Evolutionary conservation across 352 stramenopile species (phyloP), one percentile per base, ranked within the genome.

Genomic region (Pythium phragmiticola): DNA sequence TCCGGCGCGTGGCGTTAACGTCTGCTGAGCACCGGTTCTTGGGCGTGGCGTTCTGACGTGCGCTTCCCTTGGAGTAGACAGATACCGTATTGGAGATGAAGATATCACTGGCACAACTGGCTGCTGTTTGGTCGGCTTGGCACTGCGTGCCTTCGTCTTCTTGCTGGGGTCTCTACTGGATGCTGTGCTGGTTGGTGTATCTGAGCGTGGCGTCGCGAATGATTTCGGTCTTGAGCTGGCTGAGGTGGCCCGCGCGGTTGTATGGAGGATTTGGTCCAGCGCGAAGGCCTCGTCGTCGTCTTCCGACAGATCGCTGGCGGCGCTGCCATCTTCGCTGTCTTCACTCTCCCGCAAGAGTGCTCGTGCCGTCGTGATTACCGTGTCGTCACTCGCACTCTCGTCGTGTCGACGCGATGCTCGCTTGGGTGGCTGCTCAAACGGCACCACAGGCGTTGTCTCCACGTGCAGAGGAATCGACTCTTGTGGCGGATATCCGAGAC

Each of bases 11-110:
- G 55, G 43, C 17, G 55, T 54, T 3, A 17, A 37, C 7, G 11
- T 46, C 12, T 45, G 21, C 5, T 37, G 43, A 23, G 30, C 5
- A 2, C 11, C 13, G 3, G 42, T 46, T 19, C 36, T 45, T 0
- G 42, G 55, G 7, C 43, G 55, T 23, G 16, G 17, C 11, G 36
- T 21, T 34, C 50, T 53, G 11, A 26, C 16, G 17, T 26, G 36
- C 17, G 41, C 8, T 2, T 23, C 23, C 9, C 23, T 2, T 21
- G 59, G 54, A 1, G 55, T 50, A 0, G 57, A 48, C 16, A 70
- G 43, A 48, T 70, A 70, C 13, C 57, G 64, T 9, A 66, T 23
- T 21, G 64, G 66, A 7, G 51, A 51, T 8, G 53, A 33, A n/a
- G 64, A 65, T 12, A 70, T 14, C 4, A 21, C 33, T 4, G 50